A percentile compares a stretch with the other conserved stretches of the same genome.
Evolutionary conservation across 2,329 filamentous ascomycete species (phyloP).

Genomic region (Myriosclerotinia duriaeana): DNA sequence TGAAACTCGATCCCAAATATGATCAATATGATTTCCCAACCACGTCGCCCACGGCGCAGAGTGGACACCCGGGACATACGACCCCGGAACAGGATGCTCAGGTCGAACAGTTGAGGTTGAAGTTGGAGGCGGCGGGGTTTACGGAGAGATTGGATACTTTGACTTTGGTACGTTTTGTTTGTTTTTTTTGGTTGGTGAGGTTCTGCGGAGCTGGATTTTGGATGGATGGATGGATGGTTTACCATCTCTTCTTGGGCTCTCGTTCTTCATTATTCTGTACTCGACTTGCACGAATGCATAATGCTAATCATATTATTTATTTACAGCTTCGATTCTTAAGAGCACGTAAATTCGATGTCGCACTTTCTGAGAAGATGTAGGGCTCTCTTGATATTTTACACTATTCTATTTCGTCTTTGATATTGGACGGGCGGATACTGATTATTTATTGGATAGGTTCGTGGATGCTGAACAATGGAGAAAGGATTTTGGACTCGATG

Average conservation of each 20-base stretch:
- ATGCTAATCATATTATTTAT: constrained; percentile 7
- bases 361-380: constrained; percentile 82
- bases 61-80: constrained; percentile 85
- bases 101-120: constrained; percentile 77
- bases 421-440: constrained; percentile 20
- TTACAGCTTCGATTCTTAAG: constrained; percentile 80
- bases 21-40: constrained; percentile 94
- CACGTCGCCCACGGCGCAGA: constrained; percentile 64
- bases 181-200: too few species aligned
- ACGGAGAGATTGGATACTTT: constrained; percentile 86
- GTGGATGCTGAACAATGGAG: constrained; percentile 88
- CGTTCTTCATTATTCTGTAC: not conserved
- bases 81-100: constrained; percentile 85
- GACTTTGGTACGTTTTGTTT: constrained; percentile 66
- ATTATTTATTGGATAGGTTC: constrained; percentile 62
- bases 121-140: constrained; percentile 81
- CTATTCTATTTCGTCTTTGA: not conserved
- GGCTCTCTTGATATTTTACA: constrained; percentile 39
- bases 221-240: not conserved
- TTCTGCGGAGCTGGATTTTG: not conserved
- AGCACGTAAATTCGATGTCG: constrained; percentile 92
- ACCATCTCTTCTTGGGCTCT: too few species aligned
- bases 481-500: constrained; percentile 79
- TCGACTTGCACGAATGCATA: not conserved
- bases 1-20: constrained; percentile 79